Conservation (phyloP, 202 grass and related monocot genomes). For the Setaria italica region DNA sequence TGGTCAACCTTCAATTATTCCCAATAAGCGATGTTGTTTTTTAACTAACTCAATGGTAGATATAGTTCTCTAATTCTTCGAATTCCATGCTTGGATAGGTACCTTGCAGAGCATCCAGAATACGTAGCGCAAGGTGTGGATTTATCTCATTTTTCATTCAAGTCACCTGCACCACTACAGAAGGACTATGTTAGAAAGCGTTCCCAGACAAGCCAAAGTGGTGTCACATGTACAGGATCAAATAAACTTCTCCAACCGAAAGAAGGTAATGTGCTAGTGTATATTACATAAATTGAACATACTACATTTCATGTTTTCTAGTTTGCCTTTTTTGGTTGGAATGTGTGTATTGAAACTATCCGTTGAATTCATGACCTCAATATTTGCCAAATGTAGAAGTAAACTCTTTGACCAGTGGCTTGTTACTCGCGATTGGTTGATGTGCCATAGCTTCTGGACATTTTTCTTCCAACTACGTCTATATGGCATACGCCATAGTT, state of each 20-base stretch:
- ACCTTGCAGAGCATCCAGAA: conserved; percentile 62
- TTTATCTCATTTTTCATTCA: conserved; percentile 63
- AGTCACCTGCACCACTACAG: conserved; percentile 53
- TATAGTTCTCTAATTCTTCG: conserved; percentile 21
- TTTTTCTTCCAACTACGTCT: background rate
- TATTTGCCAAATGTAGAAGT: background rate
- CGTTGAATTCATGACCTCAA: background rate
- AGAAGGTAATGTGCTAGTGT: conserved; percentile 34
- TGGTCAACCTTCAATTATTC: background rate
- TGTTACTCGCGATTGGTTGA: background rate
- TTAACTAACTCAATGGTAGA: background rate
- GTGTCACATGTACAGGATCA: background rate
- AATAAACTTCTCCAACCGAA: background rate
- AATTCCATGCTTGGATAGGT: conserved; percentile 54
- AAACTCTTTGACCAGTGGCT: background rate
- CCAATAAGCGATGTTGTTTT: background rate
- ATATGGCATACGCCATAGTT: background rate
- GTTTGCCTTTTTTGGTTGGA: background rate
- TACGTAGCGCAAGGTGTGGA: conserved; percentile 44
- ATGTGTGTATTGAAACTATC: background rate
- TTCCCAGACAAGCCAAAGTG: conserved; percentile 22
- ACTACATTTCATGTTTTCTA: background rate
- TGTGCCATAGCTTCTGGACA: background rate
- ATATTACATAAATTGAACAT: conserved; percentile 9
- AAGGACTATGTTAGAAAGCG: conserved; percentile 58